Evolutionary conservation across 352 stramenopile species (phyloP), one percentile per base, ranked within the genome.

Genomic region (Salisapilia sapeloensis): DNA sequence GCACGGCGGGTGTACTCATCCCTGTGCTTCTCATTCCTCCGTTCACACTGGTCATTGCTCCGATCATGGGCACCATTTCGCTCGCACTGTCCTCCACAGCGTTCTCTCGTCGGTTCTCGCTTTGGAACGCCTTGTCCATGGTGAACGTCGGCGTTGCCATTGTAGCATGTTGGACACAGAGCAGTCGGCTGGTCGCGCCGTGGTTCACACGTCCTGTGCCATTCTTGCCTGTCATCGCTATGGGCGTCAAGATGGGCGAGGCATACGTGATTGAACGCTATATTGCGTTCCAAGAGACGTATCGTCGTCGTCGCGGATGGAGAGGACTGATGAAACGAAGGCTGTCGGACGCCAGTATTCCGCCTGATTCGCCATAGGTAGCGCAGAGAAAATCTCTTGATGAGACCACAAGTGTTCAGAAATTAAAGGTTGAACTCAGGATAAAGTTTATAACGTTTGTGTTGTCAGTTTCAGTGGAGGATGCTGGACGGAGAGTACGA

Each of bases 111-210:
- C 61, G 65, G 0, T 87, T 70, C 40, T 65, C 67, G 26, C 56
- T 81, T 10, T 87, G 71, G 71, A 87, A 87, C 38, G 53, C 60
- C 24, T 56, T 81, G 1, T 87, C 71, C n/a, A 79, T 83, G 51
- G 36, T 66, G 23, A 87, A 69, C 42, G 62, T 84, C 1, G 55
- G 37, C 4, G 67, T 87, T 27, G 67, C 63, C 27, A 74, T 84
- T 31, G 42, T 74, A 19, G 60, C 53, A 13, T 81, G 71, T 24
- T 56, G 78, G 21, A 40, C 55, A 11, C 54, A 82, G 39, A 78
- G 59, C 17, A 71, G 56, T 41, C 66, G 60, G 15, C 55, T 86
- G 20, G 66, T 86, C 4, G 71, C 71, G 7, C 71, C 66, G n/a
- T 86, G 70, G 64, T 82, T 86, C 48, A 71, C 71, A 3, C 59